Base-by-base conservation (phyloP, 2,329 filamentous ascomycete genomes). In the Leptographium procerum region DNA sequence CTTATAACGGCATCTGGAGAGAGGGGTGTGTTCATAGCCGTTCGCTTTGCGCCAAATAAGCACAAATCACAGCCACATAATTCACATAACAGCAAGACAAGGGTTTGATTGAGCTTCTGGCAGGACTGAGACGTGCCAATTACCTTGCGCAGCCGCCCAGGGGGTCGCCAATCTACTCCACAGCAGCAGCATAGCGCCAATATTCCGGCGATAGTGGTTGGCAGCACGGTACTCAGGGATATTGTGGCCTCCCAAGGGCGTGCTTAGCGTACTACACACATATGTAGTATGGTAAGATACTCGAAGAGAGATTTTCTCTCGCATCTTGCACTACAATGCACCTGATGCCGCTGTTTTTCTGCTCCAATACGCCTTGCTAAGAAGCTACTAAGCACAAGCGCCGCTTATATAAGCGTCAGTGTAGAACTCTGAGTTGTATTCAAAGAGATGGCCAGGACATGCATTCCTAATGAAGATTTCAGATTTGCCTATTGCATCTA, bases 61-160 rank as follows among this genome's bases (percentile, higher is more conserved):
- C 16, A 26, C 52, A 50, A 28, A 50, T 50, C 13, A n/a, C 47
- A 5, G 47, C 26, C 47, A 50, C 47, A 50, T n/a, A 16, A 40
- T 19, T 14, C 14, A 4, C 48, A 31, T 31, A 53, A 13, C 31
- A n/a, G 33, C 22, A 26, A 6, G 22, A n/a, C 53, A 22, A 16
- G 53, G 53, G 52, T 54, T 54, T 54, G 34, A 55, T 55, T 55
- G 53, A 55, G 53, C 36, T 36, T 55, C 53, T 55, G 26, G 36
- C 36, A 28, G 53, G 36, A 26, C 53, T 26, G 26, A 31, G 31
- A 55, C 29, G 34, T 47, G 26, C 53, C 53, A 55, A 55, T 55
- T 26, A 33, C 33, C 52, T 54, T n/a, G 52, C 9, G 6, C 36
- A 19, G 24, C 26, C n/a, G 52, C 13, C 33, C 52, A 54, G 52